Evolutionary conservation across 345 rosid species (phyloP).

Genomic region (Populus davidiana): DNA sequence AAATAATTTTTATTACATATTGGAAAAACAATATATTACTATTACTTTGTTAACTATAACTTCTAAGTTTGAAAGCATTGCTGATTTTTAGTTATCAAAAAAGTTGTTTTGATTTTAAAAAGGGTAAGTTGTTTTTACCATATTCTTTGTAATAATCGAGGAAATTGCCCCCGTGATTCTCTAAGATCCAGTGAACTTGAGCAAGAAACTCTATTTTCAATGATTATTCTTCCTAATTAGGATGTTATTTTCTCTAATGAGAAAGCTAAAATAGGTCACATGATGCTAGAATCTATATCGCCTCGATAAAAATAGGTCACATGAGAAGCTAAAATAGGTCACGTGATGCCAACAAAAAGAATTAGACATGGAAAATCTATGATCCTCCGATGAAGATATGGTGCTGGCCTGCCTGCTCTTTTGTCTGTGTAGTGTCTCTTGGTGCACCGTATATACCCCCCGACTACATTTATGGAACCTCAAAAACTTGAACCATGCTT

Average conservation of each 20-base stretch:
- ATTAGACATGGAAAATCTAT: not conserved
- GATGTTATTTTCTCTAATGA: not conserved
- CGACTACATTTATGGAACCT: not conserved
- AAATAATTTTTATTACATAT: no score
- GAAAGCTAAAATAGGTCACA: not conserved
- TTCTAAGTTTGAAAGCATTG: not conserved
- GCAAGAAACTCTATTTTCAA: not conserved
- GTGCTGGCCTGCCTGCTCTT: not conserved
- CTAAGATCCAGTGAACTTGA: not conserved
- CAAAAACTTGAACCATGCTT: not conserved
- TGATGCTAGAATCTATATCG: not conserved
- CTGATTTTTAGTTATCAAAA: not conserved
- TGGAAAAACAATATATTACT: not conserved
- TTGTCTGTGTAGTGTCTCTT: no score
- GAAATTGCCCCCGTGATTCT: not conserved
- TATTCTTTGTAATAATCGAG: not conserved
- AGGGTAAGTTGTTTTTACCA: not conserved
- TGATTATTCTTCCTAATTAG: not conserved
- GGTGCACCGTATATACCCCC: not conserved
- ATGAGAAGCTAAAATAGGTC: not conserved
- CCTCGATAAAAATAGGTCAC: not conserved
- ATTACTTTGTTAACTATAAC: not conserved
- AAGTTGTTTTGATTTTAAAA: not conserved
- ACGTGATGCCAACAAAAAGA: not conserved
- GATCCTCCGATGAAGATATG: not conserved